phyloP scores from a whole-genome alignment of 2,329 filamentous ascomycete species.

The Aspergillus ochraceus region DNA sequence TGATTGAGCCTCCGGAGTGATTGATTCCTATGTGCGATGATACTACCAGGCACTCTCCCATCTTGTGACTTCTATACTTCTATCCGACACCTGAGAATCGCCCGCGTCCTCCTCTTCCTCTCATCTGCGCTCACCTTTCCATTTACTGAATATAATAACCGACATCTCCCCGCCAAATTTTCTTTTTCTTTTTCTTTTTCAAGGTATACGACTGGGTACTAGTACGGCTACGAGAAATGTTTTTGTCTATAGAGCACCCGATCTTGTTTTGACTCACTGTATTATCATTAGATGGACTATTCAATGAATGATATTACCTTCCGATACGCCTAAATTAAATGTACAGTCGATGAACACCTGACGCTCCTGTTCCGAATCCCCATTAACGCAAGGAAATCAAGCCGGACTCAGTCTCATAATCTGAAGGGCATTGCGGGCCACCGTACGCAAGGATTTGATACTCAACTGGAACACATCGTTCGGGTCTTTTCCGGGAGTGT shows the following conservation, averaged over 20 bases:
- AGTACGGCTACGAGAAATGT: background rate
- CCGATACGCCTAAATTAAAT: background rate
- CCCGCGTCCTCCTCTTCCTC: background rate
- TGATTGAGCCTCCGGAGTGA: slow-evolving; percentile 37
- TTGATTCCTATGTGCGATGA: slow-evolving; percentile 3
- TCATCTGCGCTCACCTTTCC: background rate
- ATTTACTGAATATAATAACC: slow-evolving; percentile 1
- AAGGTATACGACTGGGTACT: background rate
- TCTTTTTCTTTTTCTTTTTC: background rate
- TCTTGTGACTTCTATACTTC: slow-evolving; percentile 8
- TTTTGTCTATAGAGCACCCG: slow-evolving; percentile 1
- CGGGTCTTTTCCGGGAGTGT: background rate
- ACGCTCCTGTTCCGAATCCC: background rate
- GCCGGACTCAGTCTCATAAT: background rate
- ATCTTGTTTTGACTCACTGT: slow-evolving; percentile 1
- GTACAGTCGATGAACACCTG: background rate
- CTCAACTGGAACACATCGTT: background rate
- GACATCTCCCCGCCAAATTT: background rate
- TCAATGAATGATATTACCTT: background rate
- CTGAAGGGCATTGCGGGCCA: background rate
- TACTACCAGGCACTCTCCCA: background rate
- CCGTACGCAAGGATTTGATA: background rate
- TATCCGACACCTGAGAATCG: slow-evolving; percentile 5
- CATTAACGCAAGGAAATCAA: background rate
- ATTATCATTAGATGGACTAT: slow-evolving; percentile 4